These are phyloP conservation scores for Beauveria sp. DNA, from an alignment of 2,329 filamentous ascomycete species.

Conservation along the genomic window DNA sequence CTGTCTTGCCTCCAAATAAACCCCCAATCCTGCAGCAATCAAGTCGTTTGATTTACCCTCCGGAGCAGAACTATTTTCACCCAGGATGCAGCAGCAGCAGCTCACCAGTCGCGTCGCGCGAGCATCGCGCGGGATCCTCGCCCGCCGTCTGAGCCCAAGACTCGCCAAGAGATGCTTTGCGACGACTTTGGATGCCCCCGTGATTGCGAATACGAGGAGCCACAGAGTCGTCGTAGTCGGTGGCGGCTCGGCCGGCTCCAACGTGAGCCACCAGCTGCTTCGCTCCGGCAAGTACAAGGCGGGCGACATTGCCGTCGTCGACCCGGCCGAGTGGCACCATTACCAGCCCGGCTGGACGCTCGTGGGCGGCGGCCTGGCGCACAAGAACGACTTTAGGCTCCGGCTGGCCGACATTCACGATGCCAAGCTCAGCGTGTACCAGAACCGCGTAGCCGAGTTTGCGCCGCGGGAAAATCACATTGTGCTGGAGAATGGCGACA, in stretches of 20 bases:
- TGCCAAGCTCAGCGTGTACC: slow-evolving; percentile 53
- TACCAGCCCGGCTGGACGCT: slow-evolving; percentile 66
- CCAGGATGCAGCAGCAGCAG: not conserved
- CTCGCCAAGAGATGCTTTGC: not conserved
- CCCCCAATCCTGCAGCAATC: too few species aligned
- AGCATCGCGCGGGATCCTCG: not conserved
- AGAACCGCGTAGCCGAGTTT: slow-evolving; percentile 41
- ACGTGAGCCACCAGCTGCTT: slow-evolving; percentile 61
- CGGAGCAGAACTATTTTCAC: too few species aligned
- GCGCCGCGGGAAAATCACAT: slow-evolving; percentile 48
- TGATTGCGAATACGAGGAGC: slow-evolving; percentile 10
- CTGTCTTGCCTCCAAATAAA: too few species aligned
- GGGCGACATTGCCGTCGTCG: slow-evolving; percentile 57
- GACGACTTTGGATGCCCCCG: not conserved
- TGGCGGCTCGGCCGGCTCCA: slow-evolving; percentile 57
- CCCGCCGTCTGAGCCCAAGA: not conserved
- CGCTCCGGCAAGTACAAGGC: slow-evolving; percentile 46
- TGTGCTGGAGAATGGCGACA: slow-evolving; percentile 46
- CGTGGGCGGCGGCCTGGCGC: slow-evolving; percentile 58
- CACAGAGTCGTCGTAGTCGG: slow-evolving; percentile 63
- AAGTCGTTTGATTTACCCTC: too few species aligned
- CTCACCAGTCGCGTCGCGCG: not conserved
- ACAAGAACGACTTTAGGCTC: slow-evolving; percentile 47
- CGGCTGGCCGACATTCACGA: slow-evolving; percentile 46
- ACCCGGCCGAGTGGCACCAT: slow-evolving; percentile 56